Evolutionary conservation across 176 grass and related monocot genomes (phyloP).

Genomic region (Coix lacrymajobi): DNA sequence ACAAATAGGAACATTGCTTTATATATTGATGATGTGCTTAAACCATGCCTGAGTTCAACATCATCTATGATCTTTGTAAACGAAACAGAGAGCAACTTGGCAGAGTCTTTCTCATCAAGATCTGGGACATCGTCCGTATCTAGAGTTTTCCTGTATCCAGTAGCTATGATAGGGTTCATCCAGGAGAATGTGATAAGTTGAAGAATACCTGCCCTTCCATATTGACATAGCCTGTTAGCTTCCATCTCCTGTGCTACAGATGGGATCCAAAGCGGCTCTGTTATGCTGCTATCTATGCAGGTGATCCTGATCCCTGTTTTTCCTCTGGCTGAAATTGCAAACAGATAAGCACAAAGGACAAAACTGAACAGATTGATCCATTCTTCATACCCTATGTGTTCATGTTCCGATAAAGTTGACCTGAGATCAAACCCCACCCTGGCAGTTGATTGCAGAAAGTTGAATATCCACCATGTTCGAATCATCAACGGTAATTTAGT

Average conservation of each 20-base stretch:
- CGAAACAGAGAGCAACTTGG: conserved; percentile 46
- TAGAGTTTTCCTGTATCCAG: conserved; percentile 72
- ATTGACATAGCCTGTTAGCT: conserved; percentile 45
- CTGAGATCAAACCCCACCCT: conserved; percentile 53
- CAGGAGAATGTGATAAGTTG: conserved; percentile 83
- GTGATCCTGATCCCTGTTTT: conserved; percentile 71
- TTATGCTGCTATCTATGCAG: conserved; percentile 31
- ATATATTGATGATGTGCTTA: not conserved
- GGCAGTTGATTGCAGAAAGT: conserved; percentile 57
- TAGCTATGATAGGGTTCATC: conserved; percentile 70
- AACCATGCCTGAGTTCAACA: not conserved
- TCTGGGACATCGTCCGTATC: conserved; percentile 73
- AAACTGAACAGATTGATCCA: conserved; percentile 39
- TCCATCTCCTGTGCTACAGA: conserved; percentile 42
- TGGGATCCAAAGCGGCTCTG: conserved; percentile 54
- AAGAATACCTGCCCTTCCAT: conserved; percentile 49
- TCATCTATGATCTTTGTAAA: conserved; percentile 29
- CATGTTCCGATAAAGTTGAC: conserved; percentile 23
- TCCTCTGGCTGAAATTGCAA: conserved; percentile 53
- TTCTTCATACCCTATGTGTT: conserved; percentile 37
- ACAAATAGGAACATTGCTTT: not conserved
- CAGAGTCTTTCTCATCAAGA: conserved; percentile 51
- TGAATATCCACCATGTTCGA: conserved; percentile 66
- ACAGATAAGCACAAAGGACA: conserved; percentile 44
- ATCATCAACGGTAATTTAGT: conserved; percentile 48